Conservation (phyloP, 306 rosid species). For the Cucumis hystrix region DNA sequence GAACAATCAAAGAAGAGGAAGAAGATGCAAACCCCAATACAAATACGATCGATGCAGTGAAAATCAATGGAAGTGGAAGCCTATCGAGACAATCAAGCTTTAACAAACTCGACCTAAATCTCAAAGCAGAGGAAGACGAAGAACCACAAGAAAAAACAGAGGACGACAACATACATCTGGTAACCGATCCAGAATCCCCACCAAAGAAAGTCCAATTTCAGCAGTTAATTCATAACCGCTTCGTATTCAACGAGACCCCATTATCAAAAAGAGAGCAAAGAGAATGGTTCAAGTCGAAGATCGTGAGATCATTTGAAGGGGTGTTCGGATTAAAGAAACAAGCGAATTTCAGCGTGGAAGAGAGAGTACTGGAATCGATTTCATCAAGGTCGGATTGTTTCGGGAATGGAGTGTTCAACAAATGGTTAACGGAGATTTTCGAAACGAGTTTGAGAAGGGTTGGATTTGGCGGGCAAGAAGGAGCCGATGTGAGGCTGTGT, state of each 20-base stretch:
- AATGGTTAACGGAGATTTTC: constrained; percentile 79
- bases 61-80: constrained; percentile 22
- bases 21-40: constrained; percentile 11
- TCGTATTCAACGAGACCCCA: constrained; percentile 37
- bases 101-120: constrained; percentile 68
- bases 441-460: constrained; percentile 43
- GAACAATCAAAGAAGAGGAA: constrained; percentile 38
- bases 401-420: constrained; percentile 62
- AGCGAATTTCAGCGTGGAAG: constrained; percentile 56
- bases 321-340: constrained; percentile 22
- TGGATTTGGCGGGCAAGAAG: constrained; percentile 53
- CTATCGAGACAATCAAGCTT: constrained; percentile 63
- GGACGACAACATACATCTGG: constrained; percentile 31
- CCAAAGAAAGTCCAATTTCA: constrained; percentile 29
- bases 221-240: constrained; percentile 32
- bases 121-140: constrained; percentile 38
- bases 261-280: constrained; percentile 35
- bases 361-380: constrained; percentile 55
- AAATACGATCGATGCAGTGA: constrained; percentile 16
- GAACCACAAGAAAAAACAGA: constrained; percentile 25
- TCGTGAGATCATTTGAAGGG: constrained; percentile 42
- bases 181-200: constrained; percentile 39
- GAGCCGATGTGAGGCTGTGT: constrained; percentile 64
- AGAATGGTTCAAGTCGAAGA: constrained; percentile 37
- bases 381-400: constrained; percentile 48